Evolutionary conservation across 176 grass and related monocot genomes (phyloP).

Genomic region (Oryza meyeriana): DNA sequence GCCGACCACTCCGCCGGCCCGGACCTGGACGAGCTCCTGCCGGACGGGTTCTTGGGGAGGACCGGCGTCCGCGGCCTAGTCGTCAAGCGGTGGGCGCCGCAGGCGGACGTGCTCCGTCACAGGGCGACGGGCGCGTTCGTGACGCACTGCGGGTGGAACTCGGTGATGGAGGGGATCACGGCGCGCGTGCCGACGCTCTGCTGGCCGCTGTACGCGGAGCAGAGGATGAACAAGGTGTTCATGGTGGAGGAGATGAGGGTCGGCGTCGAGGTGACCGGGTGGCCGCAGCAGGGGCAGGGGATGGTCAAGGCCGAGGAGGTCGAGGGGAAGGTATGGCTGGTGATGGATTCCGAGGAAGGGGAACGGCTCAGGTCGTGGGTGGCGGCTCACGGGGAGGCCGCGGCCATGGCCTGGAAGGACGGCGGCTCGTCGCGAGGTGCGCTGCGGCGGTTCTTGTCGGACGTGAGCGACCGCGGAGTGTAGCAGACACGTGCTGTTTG

Average conservation of each 20-base stretch:
- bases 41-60: too few species aligned
- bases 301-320: slow-evolving; percentile 34
- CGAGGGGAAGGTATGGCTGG: slow-evolving; percentile 19
- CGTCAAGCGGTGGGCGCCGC: slow-evolving; percentile 21
- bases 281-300: too few species aligned
- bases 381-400: not conserved
- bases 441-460: too few species aligned
- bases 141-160: slow-evolving; percentile 51
- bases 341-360: slow-evolving; percentile 33
- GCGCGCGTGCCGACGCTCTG: slow-evolving; percentile 33
- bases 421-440: too few species aligned
- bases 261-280: not conserved
- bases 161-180: slow-evolving; percentile 15
- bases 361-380: not conserved
- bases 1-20: not conserved
- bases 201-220: slow-evolving; percentile 55
- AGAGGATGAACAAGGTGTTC: slow-evolving; percentile 53
- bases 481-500: too few species aligned
- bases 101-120: slow-evolving; percentile 24
- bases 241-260: slow-evolving; percentile 37
- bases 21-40: not conserved
- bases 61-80: not conserved
- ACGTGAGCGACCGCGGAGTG: too few species aligned
- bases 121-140: slow-evolving; percentile 18
- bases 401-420: not conserved